Conservation (phyloP, 2,329 filamentous ascomycete species). For the Pyricularia sp. region DNA sequence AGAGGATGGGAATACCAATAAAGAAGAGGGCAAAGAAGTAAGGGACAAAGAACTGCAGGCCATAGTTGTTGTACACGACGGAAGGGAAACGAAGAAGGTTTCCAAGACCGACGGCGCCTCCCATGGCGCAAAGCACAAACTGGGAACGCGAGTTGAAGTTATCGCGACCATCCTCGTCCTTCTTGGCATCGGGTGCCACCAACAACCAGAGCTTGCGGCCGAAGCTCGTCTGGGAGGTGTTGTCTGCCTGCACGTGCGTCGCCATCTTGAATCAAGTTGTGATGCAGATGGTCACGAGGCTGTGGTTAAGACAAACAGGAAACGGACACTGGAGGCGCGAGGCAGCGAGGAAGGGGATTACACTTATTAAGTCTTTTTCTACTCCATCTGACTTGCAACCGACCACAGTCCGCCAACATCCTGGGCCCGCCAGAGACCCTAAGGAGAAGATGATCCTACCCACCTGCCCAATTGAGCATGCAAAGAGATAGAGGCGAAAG, state of each 20-base stretch:
- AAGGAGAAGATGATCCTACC: not conserved
- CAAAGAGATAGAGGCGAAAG: not conserved
- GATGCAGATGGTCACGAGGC: not conserved
- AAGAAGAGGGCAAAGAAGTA: not conserved
- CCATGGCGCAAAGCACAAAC: not conserved
- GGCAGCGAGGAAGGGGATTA: not conserved
- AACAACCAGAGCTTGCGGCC: not conserved
- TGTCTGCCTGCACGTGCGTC: not conserved
- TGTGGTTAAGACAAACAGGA: not conserved
- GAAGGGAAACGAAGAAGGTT: not conserved
- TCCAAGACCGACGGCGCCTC: conserved; percentile 1
- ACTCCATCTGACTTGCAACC: not conserved
- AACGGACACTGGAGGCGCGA: not conserved
- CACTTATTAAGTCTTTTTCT: not conserved
- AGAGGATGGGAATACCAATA: not conserved
- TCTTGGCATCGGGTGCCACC: not conserved
- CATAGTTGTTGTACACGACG: conserved; percentile 1
- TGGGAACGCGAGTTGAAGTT: not conserved
- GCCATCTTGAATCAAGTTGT: not conserved
- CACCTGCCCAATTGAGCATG: not conserved
- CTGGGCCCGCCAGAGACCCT: too few species aligned
- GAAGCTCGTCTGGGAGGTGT: not conserved
- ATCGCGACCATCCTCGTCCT: not conserved
- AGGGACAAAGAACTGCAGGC: not conserved
- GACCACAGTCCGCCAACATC: not conserved